Evolutionary conservation across 495 filamentous ascomycete species (phyloP).

Genomic region (Xylaria nigripes): DNA sequence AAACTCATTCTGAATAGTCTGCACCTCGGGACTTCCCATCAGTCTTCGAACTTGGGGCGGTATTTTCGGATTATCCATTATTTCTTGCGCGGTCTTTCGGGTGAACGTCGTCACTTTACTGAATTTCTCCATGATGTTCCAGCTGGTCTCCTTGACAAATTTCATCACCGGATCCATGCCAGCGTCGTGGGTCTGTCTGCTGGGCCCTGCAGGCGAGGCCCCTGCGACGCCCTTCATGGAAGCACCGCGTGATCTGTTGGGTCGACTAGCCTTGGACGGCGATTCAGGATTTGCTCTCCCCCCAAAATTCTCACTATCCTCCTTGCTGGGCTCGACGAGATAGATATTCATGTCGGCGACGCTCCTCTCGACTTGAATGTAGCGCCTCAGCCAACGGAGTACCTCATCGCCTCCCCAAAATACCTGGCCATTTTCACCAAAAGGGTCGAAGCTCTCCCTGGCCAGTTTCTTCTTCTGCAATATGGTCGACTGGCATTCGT

Average conservation of each 20-base stretch:
- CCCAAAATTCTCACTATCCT: conserved; percentile 78
- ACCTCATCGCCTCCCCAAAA: conserved; percentile 99
- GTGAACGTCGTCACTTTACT: conserved; percentile 96
- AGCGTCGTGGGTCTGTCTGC: conserved; percentile 47
- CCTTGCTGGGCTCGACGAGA: conserved; percentile 74
- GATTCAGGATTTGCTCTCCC: conserved; percentile 42
- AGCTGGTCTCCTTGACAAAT: conserved; percentile 88
- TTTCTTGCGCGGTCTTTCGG: conserved; percentile 79
- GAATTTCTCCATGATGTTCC: conserved; percentile 91
- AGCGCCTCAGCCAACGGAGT: conserved; percentile 77
- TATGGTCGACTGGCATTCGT: conserved; percentile 92
- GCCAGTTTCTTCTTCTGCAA: conserved; percentile 81
- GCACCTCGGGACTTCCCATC: conserved; percentile 88
- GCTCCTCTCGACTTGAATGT: conserved; percentile 73
- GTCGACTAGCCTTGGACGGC: conserved; percentile 33
- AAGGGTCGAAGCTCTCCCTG: conserved; percentile 81
- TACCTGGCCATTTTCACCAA: conserved; percentile 71
- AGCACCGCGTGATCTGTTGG: conserved; percentile 30
- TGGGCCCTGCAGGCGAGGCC: conserved; percentile 21
- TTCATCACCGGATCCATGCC: conserved; percentile 95
- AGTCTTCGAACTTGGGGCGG: conserved; percentile 80
- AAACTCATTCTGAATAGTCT: conserved; percentile 92
- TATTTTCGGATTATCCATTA: conserved; percentile 78
- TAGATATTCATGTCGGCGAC: conserved; percentile 81
- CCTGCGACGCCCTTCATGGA: conserved; percentile 19